phyloP scores from a whole-genome alignment of 352 stramenopile genomes.

The Phytophthora pisi region DNA sequence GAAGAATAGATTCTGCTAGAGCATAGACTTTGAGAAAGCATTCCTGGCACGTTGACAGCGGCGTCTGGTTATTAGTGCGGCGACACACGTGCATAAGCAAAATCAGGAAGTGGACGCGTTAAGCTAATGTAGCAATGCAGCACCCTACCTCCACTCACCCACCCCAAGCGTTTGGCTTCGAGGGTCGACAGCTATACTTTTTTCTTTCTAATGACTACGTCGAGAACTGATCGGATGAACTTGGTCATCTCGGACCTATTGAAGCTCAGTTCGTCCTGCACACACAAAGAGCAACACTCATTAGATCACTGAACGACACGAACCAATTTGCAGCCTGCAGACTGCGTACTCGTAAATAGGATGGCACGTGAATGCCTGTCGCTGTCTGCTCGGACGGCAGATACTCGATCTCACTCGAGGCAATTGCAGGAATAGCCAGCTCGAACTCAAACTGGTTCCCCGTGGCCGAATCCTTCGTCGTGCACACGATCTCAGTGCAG shows the following conservation, averaged over 20 bases:
- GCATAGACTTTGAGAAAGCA: constrained; percentile 14
- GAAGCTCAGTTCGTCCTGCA: constrained; percentile 82
- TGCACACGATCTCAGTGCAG: constrained; percentile 74
- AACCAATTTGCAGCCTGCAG: background rate
- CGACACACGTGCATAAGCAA: constrained; percentile 6
- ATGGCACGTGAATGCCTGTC: constrained; percentile 60
- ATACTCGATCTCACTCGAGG: constrained; percentile 82
- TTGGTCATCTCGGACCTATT: constrained; percentile 81
- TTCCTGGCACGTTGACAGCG: background rate
- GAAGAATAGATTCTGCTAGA: constrained; percentile 27
- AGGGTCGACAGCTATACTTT: constrained; percentile 33
- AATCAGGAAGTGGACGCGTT: constrained; percentile 7
- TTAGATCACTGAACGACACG: background rate
- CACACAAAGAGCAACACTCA: background rate
- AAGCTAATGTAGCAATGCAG: background rate
- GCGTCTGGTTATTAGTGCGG: background rate
- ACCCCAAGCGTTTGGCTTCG: constrained; percentile 10
- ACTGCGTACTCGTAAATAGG: constrained; percentile 72
- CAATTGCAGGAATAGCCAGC: constrained; percentile 65
- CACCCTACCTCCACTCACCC: constrained; percentile 9
- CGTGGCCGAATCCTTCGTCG: constrained; percentile 65
- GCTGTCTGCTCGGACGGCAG: constrained; percentile 63
- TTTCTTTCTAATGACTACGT: constrained; percentile 84
- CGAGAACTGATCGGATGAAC: constrained; percentile 83
- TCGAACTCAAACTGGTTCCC: constrained; percentile 80